phyloP scores from a whole-genome alignment of 1,284 basidiomycete genomes.

The Sanghuangporus baumii region DNA sequence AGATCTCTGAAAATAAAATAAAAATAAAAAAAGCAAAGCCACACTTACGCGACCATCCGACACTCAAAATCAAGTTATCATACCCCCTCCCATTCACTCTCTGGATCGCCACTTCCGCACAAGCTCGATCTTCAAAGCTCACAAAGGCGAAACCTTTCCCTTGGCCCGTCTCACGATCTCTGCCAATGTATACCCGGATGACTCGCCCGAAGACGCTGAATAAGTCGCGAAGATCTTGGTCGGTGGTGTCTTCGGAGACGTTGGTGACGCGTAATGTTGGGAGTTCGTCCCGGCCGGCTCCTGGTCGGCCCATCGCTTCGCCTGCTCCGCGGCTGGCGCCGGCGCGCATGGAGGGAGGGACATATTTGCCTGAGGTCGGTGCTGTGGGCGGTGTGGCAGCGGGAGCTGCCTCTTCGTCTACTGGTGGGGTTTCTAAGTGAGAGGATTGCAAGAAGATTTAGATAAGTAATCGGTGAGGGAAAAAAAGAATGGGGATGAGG shows the following conservation, averaged over 20 bases:
- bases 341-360: conserved; percentile 86
- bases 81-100: conserved; percentile 93
- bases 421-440: conserved; percentile 38
- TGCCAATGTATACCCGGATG: conserved; percentile 88
- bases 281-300: conserved; percentile 76
- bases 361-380: conserved; percentile 73
- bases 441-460: neutral
- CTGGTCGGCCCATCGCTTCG: conserved; percentile 71
- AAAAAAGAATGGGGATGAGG: conserved; percentile 1
- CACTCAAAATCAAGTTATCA: conserved; percentile 82
- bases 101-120: conserved; percentile 86
- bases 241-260: conserved; percentile 92
- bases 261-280: conserved; percentile 98
- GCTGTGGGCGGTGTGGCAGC: conserved; percentile 32
- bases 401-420: conserved; percentile 43
- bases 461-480: neutral
- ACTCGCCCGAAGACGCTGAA: conserved; percentile 85
- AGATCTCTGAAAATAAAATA: too few species aligned
- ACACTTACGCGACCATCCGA: conserved; percentile 81
- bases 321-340: conserved; percentile 58
- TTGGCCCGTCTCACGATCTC: conserved; percentile 91
- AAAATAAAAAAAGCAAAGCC: neutral
- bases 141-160: conserved; percentile 97
- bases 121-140: conserved; percentile 80
- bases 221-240: conserved; percentile 90